Percentiles rank a stretch among this genome's conserved stretches.
These are phyloP conservation scores for Huntiella decipiens DNA, from an alignment of 2,329 filamentous ascomycete genomes.

Conservation along the genomic window DNA sequence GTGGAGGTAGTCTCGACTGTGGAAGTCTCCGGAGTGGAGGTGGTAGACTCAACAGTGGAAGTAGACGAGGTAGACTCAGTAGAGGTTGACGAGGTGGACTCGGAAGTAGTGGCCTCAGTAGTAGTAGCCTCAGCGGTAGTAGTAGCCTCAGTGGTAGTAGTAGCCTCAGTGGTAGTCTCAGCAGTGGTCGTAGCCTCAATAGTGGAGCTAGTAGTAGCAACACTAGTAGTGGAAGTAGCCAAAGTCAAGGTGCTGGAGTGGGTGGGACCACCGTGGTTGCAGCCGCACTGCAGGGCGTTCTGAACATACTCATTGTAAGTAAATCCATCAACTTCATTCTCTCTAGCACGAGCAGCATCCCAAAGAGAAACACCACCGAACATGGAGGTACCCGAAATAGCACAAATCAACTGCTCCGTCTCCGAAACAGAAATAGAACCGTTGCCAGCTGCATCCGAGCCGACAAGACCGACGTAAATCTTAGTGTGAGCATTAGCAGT, in stretches of 20 bases:
- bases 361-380: conserved; percentile 29
- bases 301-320: conserved; percentile 21
- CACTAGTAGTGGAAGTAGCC: conserved; percentile 8
- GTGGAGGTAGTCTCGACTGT: neutral
- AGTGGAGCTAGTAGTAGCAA: conserved; percentile 10
- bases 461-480: conserved; percentile 27
- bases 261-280: conserved; percentile 16
- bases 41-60: conserved; percentile 2
- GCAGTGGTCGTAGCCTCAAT: conserved; percentile 9
- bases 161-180: conserved; percentile 3
- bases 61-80: neutral
- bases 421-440: conserved; percentile 20
- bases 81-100: conserved; percentile 4
- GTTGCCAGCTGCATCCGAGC: conserved; percentile 14
- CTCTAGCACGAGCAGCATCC: conserved; percentile 22
- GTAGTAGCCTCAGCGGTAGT: conserved; percentile 4
- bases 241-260: conserved; percentile 13
- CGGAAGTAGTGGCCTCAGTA: conserved; percentile 1
- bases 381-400: conserved; percentile 19
- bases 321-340: conserved; percentile 19
- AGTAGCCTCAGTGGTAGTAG: conserved; percentile 5
- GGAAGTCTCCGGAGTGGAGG: conserved; percentile 3
- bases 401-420: conserved; percentile 22
- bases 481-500: conserved; percentile 24
- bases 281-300: conserved; percentile 22